phyloP scores from a whole-genome alignment of 495 filamentous ascomycete genomes.

The Lasiosphaeria miniovina region DNA sequence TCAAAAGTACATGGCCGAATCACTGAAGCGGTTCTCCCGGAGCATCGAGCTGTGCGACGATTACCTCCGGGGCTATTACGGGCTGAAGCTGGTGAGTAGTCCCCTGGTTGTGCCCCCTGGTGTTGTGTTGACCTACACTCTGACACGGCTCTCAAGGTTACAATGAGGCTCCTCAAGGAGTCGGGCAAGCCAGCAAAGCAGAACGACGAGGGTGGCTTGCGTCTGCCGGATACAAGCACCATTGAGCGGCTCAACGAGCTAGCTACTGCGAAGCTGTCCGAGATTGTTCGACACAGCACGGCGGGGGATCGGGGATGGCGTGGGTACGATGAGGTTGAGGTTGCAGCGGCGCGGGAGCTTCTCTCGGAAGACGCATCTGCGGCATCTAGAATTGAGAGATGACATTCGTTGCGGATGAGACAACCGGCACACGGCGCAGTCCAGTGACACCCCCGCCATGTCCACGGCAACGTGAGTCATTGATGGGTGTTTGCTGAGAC shows the following conservation, averaged over 20 bases:
- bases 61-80: conserved; percentile 90
- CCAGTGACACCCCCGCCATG: conserved; percentile 29
- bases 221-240: conserved; percentile 47
- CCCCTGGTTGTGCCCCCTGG: background rate
- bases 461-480: conserved; percentile 27
- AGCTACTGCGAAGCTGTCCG: conserved; percentile 69
- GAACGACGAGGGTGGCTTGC: conserved; percentile 39
- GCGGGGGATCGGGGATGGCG: conserved; percentile 62
- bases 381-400: conserved; percentile 32
- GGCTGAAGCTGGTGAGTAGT: conserved; percentile 68
- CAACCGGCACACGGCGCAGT: conserved; percentile 18
- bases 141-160: conserved; percentile 34
- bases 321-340: conserved; percentile 69
- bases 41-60: conserved; percentile 91
- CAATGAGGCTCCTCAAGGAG: conserved; percentile 36
- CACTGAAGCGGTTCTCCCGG: conserved; percentile 78
- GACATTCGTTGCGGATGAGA: conserved; percentile 14
- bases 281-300: conserved; percentile 65
- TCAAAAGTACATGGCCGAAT: conserved; percentile 58
- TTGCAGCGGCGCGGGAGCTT: conserved; percentile 73
- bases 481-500: conserved; percentile 8
- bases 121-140: background rate
- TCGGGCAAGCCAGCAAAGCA: conserved; percentile 31
- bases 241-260: conserved; percentile 66
- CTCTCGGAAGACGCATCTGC: conserved; percentile 48